Conservation (phyloP, 768 basidiomycete species). For the Gyrodon lividus region DNA sequence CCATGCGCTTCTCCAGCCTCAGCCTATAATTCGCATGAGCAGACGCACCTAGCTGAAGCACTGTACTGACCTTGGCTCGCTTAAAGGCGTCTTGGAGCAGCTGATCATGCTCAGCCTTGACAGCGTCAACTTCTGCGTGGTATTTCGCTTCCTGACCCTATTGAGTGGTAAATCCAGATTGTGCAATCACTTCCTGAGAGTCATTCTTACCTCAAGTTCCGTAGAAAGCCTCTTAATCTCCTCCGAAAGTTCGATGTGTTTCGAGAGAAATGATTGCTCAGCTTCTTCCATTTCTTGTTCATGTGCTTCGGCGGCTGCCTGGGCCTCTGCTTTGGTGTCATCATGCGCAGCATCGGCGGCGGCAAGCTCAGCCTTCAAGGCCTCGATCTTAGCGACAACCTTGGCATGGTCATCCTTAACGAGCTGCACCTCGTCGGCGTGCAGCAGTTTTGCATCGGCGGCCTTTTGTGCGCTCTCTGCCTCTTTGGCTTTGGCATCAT, state of each 20-base stretch:
- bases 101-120: slow-evolving; percentile 62
- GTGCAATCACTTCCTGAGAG: background rate
- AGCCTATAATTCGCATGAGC: slow-evolving; percentile 41
- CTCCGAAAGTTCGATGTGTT: slow-evolving; percentile 51
- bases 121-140: slow-evolving; percentile 58
- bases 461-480: slow-evolving; percentile 40
- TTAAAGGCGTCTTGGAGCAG: slow-evolving; percentile 71
- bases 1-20: slow-evolving; percentile 71
- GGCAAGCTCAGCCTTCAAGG: slow-evolving; percentile 47
- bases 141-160: slow-evolving; percentile 74
- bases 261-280: slow-evolving; percentile 47
- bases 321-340: slow-evolving; percentile 43
- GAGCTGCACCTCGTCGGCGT: slow-evolving; percentile 46
- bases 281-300: slow-evolving; percentile 49
- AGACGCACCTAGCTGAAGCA: background rate
- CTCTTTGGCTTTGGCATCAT: slow-evolving; percentile 49
- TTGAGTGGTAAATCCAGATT: slow-evolving; percentile 1
- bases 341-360: slow-evolving; percentile 47
- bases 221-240: slow-evolving; percentile 53
- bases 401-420: slow-evolving; percentile 44
- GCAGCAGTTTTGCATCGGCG: slow-evolving; percentile 41
- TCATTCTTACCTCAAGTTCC: slow-evolving; percentile 63
- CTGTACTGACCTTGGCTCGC: slow-evolving; percentile 63
- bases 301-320: slow-evolving; percentile 48
- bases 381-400: slow-evolving; percentile 43